Evolutionary conservation across 2,329 filamentous ascomycete genomes (phyloP), one percentile per base, ranked within the genome.

Genomic region (Neofusicoccum parvum): DNA sequence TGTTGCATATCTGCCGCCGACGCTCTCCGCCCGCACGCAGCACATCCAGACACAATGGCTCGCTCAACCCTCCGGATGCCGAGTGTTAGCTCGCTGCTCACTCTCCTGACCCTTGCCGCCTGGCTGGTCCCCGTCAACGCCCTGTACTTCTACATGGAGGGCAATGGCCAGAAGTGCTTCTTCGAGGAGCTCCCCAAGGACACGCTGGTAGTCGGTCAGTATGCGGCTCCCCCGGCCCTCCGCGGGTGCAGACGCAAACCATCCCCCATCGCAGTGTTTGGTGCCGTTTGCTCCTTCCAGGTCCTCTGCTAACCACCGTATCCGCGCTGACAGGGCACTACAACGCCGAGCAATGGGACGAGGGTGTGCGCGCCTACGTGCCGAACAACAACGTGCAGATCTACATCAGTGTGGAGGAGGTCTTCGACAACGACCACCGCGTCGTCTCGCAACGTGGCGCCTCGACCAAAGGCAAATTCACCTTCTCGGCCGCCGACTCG

Each of bases 151-250:
- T 98, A 91, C 84, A 89, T 98, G 79, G 93, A 98, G 78, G 92
- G 91, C 74, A 86, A 87, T 58, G 83, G 87, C 70, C 90, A 92
- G 71, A 97, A 96, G 82, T 99, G 95, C 82, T 99, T 99, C 88
- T 96, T 91, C 82, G 95, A 99, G 83, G 94, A 98, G 80, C 87
- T 99, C 67, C 94, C 95, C 70, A 97, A 98, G 84, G 94, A 97
- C 79, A 98, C 95, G 14, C 83, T 99, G 66, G 94, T 99, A 65
- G 94, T 97, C 67, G 95, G 88, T 90, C 83, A 68, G 87, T 58
- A 39, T 11, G 9, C 36, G n/a, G 39, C n/a, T 23, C 9, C 17
- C n/a, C 12, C 20, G 10, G 4, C 14, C 36, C 17, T 15, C 20
- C 7, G 32, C 36, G n/a, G 6, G 12, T 12, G 32, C 23, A 46